phyloP scores from a whole-genome alignment of 768 basidiomycete species.

The Termitomyces sp. region DNA sequence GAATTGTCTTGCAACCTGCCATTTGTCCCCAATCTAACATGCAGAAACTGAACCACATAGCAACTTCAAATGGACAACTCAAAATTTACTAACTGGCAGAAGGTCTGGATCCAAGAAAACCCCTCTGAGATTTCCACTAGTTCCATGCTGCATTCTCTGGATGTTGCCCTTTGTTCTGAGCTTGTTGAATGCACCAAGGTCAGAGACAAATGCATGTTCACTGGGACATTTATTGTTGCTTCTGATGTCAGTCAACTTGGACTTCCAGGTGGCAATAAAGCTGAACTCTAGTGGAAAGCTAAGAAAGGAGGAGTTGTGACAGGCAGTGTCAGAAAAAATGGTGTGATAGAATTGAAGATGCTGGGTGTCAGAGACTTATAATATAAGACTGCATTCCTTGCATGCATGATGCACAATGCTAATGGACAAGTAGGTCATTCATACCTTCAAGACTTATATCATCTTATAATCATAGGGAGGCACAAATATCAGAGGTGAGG shows the following conservation, averaged over 20 bases:
- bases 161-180: conserved; percentile 92
- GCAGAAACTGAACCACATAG: conserved; percentile 87
- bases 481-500: conserved; percentile 88
- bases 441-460: background rate
- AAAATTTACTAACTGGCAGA: conserved; percentile 99
- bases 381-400: conserved; percentile 98
- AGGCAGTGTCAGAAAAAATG: conserved; percentile 64
- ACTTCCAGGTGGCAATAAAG: conserved; percentile 87
- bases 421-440: conserved; percentile 70
- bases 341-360: conserved; percentile 91
- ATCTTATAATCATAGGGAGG: conserved; percentile 45
- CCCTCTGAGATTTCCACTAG: conserved; percentile 98
- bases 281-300: conserved; percentile 86
- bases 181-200: conserved; percentile 99
- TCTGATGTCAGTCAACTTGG: conserved; percentile 97
- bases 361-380: conserved; percentile 93
- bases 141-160: conserved; percentile 94
- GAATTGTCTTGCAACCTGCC: conserved; percentile 53
- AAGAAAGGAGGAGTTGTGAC: conserved; percentile 54
- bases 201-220: conserved; percentile 97
- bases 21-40: conserved; percentile 95
- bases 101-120: conserved; percentile 98
- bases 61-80: conserved; percentile 93
- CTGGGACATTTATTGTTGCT: conserved; percentile 96
- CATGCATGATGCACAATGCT: conserved; percentile 93